Evolutionary conservation across 768 basidiomycete species (phyloP).

Genomic region (Pulveroboletus ravenelii): DNA sequence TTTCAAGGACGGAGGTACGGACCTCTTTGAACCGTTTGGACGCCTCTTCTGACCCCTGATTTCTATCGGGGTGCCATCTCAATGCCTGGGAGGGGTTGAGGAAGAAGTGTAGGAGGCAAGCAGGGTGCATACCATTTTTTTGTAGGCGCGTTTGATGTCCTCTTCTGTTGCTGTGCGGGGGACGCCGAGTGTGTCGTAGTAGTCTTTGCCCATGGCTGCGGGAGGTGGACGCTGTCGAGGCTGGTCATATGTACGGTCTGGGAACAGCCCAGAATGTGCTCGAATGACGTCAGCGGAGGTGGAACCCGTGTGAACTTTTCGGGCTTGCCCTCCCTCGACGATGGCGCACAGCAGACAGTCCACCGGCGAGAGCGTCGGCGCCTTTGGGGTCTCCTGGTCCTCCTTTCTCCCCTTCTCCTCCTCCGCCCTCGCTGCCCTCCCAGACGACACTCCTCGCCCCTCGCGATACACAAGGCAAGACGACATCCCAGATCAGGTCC

Average conservation of each 20-base stretch:
- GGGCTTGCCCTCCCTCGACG: background rate
- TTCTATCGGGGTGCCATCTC: slow-evolving; percentile 95
- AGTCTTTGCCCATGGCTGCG: slow-evolving; percentile 67
- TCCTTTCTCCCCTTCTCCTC: slow-evolving; percentile 69
- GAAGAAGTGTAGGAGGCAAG: background rate
- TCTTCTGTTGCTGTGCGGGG: slow-evolving; percentile 71
- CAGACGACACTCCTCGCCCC: slow-evolving; percentile 34
- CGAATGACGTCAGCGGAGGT: slow-evolving; percentile 26
- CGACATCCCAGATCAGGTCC: slow-evolving; percentile 55
- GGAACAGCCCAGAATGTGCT: slow-evolving; percentile 32
- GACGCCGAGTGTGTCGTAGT: slow-evolving; percentile 82
- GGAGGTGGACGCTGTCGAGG: background rate
- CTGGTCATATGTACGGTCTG: too few relatives aligned
- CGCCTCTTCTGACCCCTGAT: slow-evolving; percentile 79
- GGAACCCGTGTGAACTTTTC: background rate
- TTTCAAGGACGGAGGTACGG: slow-evolving; percentile 4
- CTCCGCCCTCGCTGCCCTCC: slow-evolving; percentile 50
- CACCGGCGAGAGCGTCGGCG: slow-evolving; percentile 22
- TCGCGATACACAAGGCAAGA: slow-evolving; percentile 64
- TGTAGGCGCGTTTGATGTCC: slow-evolving; percentile 91
- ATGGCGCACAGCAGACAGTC: slow-evolving; percentile 18
- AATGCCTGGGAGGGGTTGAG: slow-evolving; percentile 50
- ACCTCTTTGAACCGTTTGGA: slow-evolving; percentile 91
- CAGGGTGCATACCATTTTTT: slow-evolving; percentile 69
- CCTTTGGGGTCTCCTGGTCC: slow-evolving; percentile 48